A percentile compares a stretch with the other conserved stretches of the same genome.
Conservation (phyloP, 257 asterid species). For the Buddleja alternifolia region DNA sequence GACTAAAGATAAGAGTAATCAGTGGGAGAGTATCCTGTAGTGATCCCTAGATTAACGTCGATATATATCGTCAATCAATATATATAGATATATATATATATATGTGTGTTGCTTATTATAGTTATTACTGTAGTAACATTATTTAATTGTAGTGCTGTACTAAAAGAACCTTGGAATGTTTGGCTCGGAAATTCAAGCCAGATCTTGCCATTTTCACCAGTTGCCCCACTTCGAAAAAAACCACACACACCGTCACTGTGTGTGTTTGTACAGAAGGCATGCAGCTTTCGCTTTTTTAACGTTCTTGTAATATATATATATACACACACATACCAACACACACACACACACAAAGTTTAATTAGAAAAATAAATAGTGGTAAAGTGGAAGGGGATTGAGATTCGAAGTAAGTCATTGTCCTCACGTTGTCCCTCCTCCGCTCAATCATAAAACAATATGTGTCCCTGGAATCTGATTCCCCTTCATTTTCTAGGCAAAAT, state of each 20-base stretch:
- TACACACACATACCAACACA: too few species aligned
- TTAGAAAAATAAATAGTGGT: background rate
- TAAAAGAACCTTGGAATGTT: slow-evolving; percentile 9
- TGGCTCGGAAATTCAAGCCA: slow-evolving; percentile 48
- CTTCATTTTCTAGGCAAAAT: slow-evolving; percentile 27
- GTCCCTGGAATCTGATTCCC: slow-evolving; percentile 58
- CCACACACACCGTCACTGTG: background rate
- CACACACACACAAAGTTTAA: background rate
- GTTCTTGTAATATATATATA: background rate
- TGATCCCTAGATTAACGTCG: slow-evolving; percentile 43
- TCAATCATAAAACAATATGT: slow-evolving; percentile 38
- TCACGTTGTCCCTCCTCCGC: slow-evolving; percentile 28
- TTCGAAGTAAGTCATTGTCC: slow-evolving; percentile 34
- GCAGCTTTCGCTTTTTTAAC: slow-evolving; percentile 48
- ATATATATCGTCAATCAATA: too few species aligned
- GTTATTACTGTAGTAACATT: too few species aligned
- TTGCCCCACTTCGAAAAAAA: slow-evolving; percentile 24
- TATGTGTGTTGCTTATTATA: too few species aligned
- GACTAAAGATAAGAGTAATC: slow-evolving; percentile 13
- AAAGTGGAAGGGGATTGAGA: slow-evolving; percentile 38
- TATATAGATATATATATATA: too few species aligned
- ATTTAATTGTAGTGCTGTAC: background rate
- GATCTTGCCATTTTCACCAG: slow-evolving; percentile 31
- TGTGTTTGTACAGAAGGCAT: slow-evolving; percentile 14
- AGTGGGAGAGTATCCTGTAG: slow-evolving; percentile 9